Conservation (phyloP, 139 green algal genomes). For the Chlorella sp. region DNA sequence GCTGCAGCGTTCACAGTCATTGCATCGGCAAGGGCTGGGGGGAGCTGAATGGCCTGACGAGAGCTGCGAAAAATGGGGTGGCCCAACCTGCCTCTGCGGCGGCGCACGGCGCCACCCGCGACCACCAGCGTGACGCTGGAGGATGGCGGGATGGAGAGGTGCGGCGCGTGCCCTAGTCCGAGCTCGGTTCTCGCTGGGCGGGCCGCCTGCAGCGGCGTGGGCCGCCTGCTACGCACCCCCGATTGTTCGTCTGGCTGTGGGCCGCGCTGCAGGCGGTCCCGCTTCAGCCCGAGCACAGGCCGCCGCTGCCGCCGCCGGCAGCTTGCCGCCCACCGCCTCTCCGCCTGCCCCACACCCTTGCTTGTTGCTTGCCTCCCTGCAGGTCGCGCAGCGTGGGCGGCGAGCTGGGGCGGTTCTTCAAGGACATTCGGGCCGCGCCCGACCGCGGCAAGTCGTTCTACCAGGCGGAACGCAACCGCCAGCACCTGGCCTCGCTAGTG, state of each 20-base stretch:
- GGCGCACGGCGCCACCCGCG: not conserved
- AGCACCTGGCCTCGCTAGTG: conserved; percentile 14
- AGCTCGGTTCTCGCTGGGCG: not conserved
- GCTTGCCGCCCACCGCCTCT: not conserved
- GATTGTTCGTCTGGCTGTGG: not conserved
- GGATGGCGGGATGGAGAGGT: not conserved
- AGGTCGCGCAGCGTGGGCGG: not conserved
- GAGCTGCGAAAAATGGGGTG: too few relatives aligned
- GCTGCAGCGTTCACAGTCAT: not conserved
- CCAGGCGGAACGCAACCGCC: conserved; percentile 10
- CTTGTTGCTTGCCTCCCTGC: not conserved
- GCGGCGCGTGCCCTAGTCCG: not conserved
- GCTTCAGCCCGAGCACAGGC: not conserved
- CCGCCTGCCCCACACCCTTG: not conserved
- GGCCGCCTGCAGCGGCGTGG: not conserved
- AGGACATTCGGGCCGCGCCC: conserved; percentile 11
- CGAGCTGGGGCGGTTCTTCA: conserved; percentile 31
- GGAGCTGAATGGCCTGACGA: too few relatives aligned
- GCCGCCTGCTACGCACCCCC: not conserved
- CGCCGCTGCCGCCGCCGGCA: too few relatives aligned
- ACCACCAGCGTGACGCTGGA: not conserved
- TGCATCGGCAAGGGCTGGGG: not conserved
- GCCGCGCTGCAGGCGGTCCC: not conserved
- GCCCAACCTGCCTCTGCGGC: not conserved
- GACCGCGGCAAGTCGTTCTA: conserved; percentile 24